Base-by-base conservation (phyloP, 805 yeast species). In the Ogataea sp. region DNA sequence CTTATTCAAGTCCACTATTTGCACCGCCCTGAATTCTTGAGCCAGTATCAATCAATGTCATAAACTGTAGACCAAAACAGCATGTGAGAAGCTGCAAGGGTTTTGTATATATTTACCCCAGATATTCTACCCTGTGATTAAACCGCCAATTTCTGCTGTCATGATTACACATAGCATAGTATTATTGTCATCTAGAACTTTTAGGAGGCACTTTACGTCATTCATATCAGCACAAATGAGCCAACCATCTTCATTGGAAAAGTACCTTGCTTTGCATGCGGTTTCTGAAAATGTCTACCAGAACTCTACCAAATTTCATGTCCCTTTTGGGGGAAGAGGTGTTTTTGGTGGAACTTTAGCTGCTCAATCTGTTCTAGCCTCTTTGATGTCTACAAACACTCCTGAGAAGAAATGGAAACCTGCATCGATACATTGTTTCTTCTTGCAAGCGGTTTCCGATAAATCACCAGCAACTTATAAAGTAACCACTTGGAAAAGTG, bases 271-370 rank as follows among this genome's bases (percentile, higher is more conserved):
- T 11, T 39, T 61, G 20, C 39, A 42, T 15, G 44, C 42, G 18
- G 38, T 54, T 3, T 48, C 46, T 4, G 24, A 34, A 11, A 50
- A 57, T 36, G 45, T 42, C 5, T 61, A 44, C 34, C 44, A 48
- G 6, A 59, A 55, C 34, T 43, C 40, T 2, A 43, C 59, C 0
- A 49, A 50, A 16, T 42, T 62, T 7, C 53, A 48, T 24, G 65
- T 73, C 3, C 78, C 78, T 2, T 63, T 61, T 6, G 71, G 75
- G 0, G 81, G 83, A 2, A 61, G 80, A 33, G 86, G 85, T 2
- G 74, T 80, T 0, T 81, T 80, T 59, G 88, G 88, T 2, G 88
- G 89, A 9, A 75, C 79, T 16, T 60, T 76, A 32, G 75, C 78
- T 15, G 83, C 84, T 0, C 88, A 81, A 48, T 64, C 86, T 2